Conservation (phyloP, 2,329 filamentous ascomycete genomes). For the Xylariaceae sp. region DNA sequence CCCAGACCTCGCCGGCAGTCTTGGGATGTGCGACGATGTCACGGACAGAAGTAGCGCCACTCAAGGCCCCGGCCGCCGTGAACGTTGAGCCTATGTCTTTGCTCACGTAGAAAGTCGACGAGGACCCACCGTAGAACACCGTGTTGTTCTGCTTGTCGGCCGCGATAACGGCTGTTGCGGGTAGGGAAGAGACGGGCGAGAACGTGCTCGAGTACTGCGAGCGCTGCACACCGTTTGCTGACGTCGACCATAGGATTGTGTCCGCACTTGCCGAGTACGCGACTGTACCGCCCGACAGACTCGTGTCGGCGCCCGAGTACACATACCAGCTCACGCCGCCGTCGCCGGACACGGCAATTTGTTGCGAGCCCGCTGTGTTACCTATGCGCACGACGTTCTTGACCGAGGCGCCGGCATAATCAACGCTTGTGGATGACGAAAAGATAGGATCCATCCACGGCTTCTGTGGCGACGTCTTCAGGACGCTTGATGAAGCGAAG, state of each 20-base stretch:
- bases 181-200: conserved; percentile 51
- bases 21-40: conserved; percentile 63
- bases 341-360: conserved; percentile 56
- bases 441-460: conserved; percentile 57
- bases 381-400: conserved; percentile 59
- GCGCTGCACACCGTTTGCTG: conserved; percentile 49
- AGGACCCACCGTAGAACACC: conserved; percentile 59
- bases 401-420: conserved; percentile 55
- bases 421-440: conserved; percentile 53
- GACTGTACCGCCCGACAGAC: conserved; percentile 52
- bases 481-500: conserved; percentile 45
- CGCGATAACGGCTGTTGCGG: conserved; percentile 56
- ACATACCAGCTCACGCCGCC: conserved; percentile 58
- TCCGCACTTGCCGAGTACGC: conserved; percentile 59
- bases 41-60: conserved; percentile 55
- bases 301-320: conserved; percentile 54
- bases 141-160: conserved; percentile 60
- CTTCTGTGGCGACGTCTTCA: conserved; percentile 51
- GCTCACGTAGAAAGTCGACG: conserved; percentile 58
- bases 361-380: conserved; percentile 49
- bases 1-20: conserved; percentile 65
- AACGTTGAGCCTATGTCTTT: conserved; percentile 56
- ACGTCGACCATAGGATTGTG: conserved; percentile 56
- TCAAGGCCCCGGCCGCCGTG: conserved; percentile 46
- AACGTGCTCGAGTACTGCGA: conserved; percentile 53